Evolutionary conservation across 495 filamentous ascomycete genomes (phyloP), one percentile per base, ranked within the genome.

Genomic region (Pyronema omphalodes): DNA sequence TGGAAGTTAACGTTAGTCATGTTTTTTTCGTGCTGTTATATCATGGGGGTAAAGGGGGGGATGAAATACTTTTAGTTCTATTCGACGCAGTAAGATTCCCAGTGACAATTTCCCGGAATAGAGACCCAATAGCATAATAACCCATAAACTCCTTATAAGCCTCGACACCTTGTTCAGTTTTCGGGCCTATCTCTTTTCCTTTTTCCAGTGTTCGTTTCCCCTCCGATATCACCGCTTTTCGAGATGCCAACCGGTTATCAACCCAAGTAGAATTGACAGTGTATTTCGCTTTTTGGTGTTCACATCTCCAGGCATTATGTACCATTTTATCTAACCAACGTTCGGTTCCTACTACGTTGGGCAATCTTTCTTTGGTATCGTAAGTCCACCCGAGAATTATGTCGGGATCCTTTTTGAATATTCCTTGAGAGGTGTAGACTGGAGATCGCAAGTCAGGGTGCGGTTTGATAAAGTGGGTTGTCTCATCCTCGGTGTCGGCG

Each of bases 381-480:
- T 60, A 50, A n/a, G 54, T 37, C 55, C 66, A 67, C 4, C 67
- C 69, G 35, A 71, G 56, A 67, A 67, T 71, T 9, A 71, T 44
- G 3, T 66, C 59, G 9, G 69, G 69, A 43, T 70, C 68, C 7
- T 56, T 45, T 9, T 53, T 7, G 51, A 71, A 71, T 0, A 60
- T 60, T 1, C 69, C 69, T 34, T 63, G 60, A 9, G 29, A n/a
- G 19, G 29, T n/a, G 23, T 43, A 43, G 1, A n/a, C n/a, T 5
- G 9, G 19, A 3, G 11, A 8, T 17, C 40, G 29, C 7, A 33
- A 40, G 11, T 36, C 47, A 1, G 11, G 29, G 11, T 12, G 29
- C 1, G 11, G 47, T 35, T 11, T 9, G 33, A 12, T 33, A 18
- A 12, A n/a, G 19, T 34, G 33, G 2, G 9, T 37, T 5, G 40